Percentiles rank a stretch among this genome's conserved stretches.
Conservation (phyloP, 345 rosid genomes). For the Aurinia saxatilis region DNA sequence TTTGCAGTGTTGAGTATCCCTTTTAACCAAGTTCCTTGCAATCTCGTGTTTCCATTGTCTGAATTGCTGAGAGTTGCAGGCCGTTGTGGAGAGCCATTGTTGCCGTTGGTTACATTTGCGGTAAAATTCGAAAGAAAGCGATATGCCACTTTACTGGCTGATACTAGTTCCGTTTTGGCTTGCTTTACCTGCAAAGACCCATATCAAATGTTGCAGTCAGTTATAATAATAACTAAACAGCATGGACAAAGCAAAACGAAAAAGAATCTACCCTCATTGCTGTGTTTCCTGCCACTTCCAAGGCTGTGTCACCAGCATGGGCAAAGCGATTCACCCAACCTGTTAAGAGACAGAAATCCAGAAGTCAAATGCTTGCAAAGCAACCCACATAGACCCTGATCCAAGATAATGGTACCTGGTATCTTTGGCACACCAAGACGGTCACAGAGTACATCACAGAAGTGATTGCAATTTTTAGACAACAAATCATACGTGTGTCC, state of each 20-base stretch:
- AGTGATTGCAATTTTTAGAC: constrained; percentile 91
- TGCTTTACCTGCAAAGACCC: constrained; percentile 65
- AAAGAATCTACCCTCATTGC: constrained; percentile 56
- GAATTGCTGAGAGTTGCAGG: constrained; percentile 51
- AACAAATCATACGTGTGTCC: constrained; percentile 71
- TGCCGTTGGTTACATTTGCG: constrained; percentile 27
- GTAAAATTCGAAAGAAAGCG: constrained; percentile 66
- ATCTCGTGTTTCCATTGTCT: constrained; percentile 49
- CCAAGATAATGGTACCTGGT: constrained; percentile 50
- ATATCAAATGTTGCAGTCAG: neutral
- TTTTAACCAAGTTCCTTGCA: constrained; percentile 79
- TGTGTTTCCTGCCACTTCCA: constrained; percentile 83
- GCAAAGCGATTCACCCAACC: constrained; percentile 99
- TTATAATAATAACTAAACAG: neutral
- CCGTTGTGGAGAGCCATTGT: constrained; percentile 10
- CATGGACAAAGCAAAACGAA: neutral
- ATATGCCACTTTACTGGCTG: constrained; percentile 97
- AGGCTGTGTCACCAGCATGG: constrained; percentile 82
- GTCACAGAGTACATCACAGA: constrained; percentile 81
- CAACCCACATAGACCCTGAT: neutral
- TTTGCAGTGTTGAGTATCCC: constrained; percentile 53
- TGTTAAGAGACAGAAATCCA: constrained; percentile 23
- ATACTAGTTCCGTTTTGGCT: constrained; percentile 89
- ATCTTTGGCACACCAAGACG: constrained; percentile 84
- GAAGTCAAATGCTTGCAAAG: neutral